phyloP scores from a whole-genome alignment of 2,329 filamentous ascomycete species.

The Aspergillus sp. region DNA sequence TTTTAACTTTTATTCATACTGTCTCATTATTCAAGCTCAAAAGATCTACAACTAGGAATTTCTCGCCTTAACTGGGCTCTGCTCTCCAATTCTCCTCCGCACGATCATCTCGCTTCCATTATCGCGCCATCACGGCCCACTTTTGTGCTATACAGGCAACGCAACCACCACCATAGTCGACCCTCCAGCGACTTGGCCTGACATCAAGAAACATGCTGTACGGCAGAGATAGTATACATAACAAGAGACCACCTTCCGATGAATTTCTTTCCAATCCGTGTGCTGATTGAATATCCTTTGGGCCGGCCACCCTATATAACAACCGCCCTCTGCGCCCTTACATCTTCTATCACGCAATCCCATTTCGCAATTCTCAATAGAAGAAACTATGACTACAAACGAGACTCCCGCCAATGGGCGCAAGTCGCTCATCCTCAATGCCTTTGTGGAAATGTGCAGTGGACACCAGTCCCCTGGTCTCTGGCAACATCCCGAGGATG shows the following conservation, averaged over 20 bases:
- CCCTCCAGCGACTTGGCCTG: background rate
- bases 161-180: background rate
- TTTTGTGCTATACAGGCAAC: slow-evolving; percentile 24
- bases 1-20: background rate
- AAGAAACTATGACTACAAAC: slow-evolving; percentile 5
- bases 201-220: too few relatives aligned
- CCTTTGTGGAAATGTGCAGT: slow-evolving; percentile 47
- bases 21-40: background rate
- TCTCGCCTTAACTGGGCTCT: background rate
- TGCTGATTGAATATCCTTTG: background rate
- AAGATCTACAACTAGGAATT: too few relatives aligned
- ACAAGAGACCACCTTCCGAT: too few relatives aligned
- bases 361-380: background rate
- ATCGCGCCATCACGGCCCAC: slow-evolving; percentile 33
- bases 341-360: background rate
- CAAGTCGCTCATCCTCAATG: slow-evolving; percentile 46
- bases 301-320: slow-evolving; percentile 2
- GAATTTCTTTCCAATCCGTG: too few relatives aligned
- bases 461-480: slow-evolving; percentile 52
- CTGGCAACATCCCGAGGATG: slow-evolving; percentile 59
- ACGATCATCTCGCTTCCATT: background rate
- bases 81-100: background rate
- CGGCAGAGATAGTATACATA: too few relatives aligned
- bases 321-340: background rate
- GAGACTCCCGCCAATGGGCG: slow-evolving; percentile 21